Evolutionary conservation across 129 eudicot genomes (phyloP).

Genomic region (Artemisia argyi): DNA sequence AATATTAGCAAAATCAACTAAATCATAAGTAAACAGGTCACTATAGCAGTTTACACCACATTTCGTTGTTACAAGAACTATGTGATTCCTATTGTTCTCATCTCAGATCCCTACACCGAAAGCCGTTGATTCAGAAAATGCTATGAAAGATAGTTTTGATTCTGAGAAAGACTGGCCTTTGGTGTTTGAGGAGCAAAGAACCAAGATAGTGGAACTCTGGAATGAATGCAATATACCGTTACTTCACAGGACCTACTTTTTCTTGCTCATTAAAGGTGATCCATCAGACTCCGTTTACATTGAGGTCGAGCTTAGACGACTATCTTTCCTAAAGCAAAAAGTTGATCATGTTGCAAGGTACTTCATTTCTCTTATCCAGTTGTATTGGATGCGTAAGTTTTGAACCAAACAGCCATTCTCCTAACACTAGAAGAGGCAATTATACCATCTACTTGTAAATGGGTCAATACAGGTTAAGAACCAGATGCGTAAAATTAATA

Average conservation of each 20-base stretch:
- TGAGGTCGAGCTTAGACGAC: conserved; percentile 90
- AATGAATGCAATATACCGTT: conserved; percentile 70
- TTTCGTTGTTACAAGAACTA: not conserved
- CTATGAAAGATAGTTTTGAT: conserved; percentile 10
- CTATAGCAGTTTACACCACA: not conserved
- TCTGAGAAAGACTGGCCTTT: conserved; percentile 38
- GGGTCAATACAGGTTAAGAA: no score
- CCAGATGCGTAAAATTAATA: no score
- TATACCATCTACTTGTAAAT: no score
- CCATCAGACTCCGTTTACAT: conserved; percentile 83
- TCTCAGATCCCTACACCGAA: conserved; percentile 40
- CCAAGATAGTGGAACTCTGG: conserved; percentile 74
- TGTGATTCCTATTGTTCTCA: conserved; percentile 3
- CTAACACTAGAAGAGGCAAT: no score
- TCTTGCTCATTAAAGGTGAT: conserved; percentile 84
- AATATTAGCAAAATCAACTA: not conserved
- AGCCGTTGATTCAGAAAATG: conserved; percentile 23
- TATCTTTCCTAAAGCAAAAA: conserved; percentile 65
- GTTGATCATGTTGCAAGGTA: conserved; percentile 61
- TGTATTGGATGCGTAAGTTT: not conserved
- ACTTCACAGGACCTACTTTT: conserved; percentile 81
- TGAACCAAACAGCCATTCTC: not conserved
- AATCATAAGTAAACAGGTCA: not conserved
- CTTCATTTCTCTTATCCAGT: conserved; percentile 5
- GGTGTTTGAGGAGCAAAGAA: conserved; percentile 63